Evolutionary conservation across 148 eudicot genomes (phyloP).

Genomic region (Amaranthus cruentus): DNA sequence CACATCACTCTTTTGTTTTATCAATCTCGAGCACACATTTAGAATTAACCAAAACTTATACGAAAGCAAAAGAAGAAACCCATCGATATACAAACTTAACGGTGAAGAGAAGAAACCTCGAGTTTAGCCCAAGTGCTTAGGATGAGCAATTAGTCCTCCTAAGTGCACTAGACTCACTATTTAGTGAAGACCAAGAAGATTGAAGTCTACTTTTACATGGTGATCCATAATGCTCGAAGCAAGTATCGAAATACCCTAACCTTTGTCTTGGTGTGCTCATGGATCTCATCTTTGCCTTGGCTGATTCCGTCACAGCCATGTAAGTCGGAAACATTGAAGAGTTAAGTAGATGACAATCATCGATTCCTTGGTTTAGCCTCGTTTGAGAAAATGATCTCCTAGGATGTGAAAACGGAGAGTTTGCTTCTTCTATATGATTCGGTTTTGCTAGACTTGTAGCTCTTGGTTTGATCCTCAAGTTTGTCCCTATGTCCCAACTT

Average conservation of each 20-base stretch:
- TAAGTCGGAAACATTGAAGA: slow-evolving; percentile 49
- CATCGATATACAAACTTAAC: slow-evolving; percentile 4
- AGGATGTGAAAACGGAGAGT: slow-evolving; percentile 51
- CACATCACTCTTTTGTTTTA: slow-evolving; percentile 10
- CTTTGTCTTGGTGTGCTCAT: slow-evolving; percentile 75
- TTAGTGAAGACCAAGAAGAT: slow-evolving; percentile 46
- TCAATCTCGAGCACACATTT: slow-evolving; percentile 8
- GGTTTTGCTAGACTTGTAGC: slow-evolving; percentile 22
- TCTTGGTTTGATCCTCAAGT: slow-evolving; percentile 24
- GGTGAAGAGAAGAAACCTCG: slow-evolving; percentile 22
- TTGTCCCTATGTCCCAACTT: slow-evolving; percentile 19
- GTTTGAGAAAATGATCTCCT: slow-evolving; percentile 60
- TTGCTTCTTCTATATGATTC: slow-evolving; percentile 34
- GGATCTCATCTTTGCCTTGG: slow-evolving; percentile 73
- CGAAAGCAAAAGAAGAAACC: neutral
- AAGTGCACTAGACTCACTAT: slow-evolving; percentile 30
- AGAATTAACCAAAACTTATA: neutral
- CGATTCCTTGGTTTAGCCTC: slow-evolving; percentile 36
- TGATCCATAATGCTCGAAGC: slow-evolving; percentile 31
- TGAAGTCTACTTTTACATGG: slow-evolving; percentile 30
- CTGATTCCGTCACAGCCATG: slow-evolving; percentile 78
- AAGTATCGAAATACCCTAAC: slow-evolving; percentile 34
- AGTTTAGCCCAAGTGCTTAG: slow-evolving; percentile 19
- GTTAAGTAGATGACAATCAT: slow-evolving; percentile 28
- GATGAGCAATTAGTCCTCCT: slow-evolving; percentile 20